Evolutionary conservation across 495 filamentous ascomycete genomes (phyloP).

Genomic region (Bryoglossum gracile): DNA sequence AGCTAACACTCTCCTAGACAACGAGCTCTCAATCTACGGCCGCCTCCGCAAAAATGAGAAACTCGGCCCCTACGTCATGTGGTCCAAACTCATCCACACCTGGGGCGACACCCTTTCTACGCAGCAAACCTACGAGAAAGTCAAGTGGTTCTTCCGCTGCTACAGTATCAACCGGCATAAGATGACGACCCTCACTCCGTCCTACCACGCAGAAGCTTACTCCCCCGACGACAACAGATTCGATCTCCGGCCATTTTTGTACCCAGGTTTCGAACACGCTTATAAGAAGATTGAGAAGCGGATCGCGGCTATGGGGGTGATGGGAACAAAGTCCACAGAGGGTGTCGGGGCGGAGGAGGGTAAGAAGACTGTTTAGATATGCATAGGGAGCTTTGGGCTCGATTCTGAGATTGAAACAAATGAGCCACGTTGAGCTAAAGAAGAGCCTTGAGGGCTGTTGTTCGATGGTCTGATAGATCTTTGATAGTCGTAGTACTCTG

Average conservation of each 20-base stretch:
- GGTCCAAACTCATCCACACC: slow-evolving; percentile 57
- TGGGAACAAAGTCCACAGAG: no score
- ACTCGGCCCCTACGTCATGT: slow-evolving; percentile 36
- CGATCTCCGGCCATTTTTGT: slow-evolving; percentile 59
- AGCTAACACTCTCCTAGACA: background rate
- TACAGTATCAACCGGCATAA: slow-evolving; percentile 41
- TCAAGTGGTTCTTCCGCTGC: slow-evolving; percentile 60
- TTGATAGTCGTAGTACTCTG: no score
- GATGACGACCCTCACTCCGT: slow-evolving; percentile 46
- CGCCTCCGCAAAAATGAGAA: background rate
- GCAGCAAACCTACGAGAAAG: slow-evolving; percentile 47
- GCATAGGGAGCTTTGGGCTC: no score
- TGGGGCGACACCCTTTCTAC: slow-evolving; percentile 51
- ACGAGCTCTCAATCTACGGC: background rate
- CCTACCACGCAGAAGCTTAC: slow-evolving; percentile 47
- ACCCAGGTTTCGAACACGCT: slow-evolving; percentile 39
- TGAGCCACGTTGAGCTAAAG: no score
- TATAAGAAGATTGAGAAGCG: slow-evolving; percentile 48
- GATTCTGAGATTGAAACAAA: no score
- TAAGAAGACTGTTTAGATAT: no score
- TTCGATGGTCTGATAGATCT: no score
- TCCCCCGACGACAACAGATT: slow-evolving; percentile 62
- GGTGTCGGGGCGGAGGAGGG: no score
- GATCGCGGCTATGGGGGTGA: no score
- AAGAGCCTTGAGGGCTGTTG: no score